A percentile compares a stretch with the other conserved stretches of the same genome.
These are phyloP conservation scores for Gnomoniopsis sp. DNA, from an alignment of 2,329 filamentous ascomycete species.

Conservation along the genomic window DNA sequence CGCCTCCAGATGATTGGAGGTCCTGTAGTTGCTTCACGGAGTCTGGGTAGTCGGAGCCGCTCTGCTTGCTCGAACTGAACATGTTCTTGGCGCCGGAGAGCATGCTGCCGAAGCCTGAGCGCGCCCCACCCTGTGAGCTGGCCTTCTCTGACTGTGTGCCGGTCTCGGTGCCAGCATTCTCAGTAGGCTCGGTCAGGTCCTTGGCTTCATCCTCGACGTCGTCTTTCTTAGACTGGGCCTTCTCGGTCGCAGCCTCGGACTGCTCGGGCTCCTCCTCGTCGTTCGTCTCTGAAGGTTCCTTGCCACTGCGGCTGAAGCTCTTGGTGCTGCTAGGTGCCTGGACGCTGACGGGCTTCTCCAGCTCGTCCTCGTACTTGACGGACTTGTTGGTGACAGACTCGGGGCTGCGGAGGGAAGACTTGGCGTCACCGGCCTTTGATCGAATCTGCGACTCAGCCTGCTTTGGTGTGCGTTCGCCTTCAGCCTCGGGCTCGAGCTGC, in stretches of 20 bases:
- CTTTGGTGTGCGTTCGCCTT: background rate
- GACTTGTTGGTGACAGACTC: constrained; percentile 18
- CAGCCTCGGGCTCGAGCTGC: background rate
- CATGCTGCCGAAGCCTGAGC: constrained; percentile 16
- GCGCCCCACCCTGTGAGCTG: background rate
- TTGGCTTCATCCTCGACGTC: constrained; percentile 18
- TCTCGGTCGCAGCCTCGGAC: constrained; percentile 6
- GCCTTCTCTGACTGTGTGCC: constrained; percentile 4
- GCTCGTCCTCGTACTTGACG: constrained; percentile 18
- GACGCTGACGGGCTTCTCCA: constrained; percentile 10
- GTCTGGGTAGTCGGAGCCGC: constrained; percentile 2
- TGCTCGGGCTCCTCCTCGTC: constrained; percentile 8
- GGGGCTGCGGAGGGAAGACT: constrained; percentile 9
- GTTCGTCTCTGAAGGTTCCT: constrained; percentile 17
- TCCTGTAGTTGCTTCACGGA: constrained; percentile 15
- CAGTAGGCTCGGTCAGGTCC: constrained; percentile 19
- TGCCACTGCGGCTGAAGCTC: constrained; percentile 17
- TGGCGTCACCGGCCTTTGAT: constrained; percentile 5
- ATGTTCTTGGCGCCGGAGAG: constrained; percentile 14
- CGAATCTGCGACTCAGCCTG: constrained; percentile 13
- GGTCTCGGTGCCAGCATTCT: constrained; percentile 12
- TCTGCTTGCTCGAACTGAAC: constrained; percentile 14
- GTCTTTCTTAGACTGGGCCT: constrained; percentile 9
- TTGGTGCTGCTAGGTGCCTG: constrained; percentile 14
- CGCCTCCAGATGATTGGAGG: constrained; percentile 8